Percentiles rank a stretch among this genome's conserved stretches.
Conservation (phyloP, 371 early-diverging fungal species). For the Mortierella sp. region DNA sequence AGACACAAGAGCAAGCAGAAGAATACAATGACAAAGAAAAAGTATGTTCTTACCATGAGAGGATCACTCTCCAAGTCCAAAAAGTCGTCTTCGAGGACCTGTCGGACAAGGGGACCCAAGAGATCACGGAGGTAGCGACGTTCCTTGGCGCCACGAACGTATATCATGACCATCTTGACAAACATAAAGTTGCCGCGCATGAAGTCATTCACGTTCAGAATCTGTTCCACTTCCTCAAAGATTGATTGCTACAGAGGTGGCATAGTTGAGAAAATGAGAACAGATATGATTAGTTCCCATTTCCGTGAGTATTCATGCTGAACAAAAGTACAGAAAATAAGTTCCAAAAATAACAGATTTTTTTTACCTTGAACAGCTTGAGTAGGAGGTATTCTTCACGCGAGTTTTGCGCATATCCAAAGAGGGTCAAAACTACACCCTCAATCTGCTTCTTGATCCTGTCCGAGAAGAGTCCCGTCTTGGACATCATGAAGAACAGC, state of each 20-base stretch:
- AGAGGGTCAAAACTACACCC: slow-evolving; percentile 93
- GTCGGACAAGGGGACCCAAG: slow-evolving; percentile 84
- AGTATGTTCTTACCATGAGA: slow-evolving; percentile 64
- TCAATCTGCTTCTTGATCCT: slow-evolving; percentile 88
- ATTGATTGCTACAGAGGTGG: slow-evolving; percentile 77
- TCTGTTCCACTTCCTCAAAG: slow-evolving; percentile 89
- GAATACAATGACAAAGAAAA: background rate
- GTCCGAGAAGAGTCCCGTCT: slow-evolving; percentile 67
- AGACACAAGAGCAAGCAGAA: background rate
- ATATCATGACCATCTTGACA: slow-evolving; percentile 86
- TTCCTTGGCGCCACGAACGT: slow-evolving; percentile 92
- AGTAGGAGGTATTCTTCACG: slow-evolving; percentile 98
- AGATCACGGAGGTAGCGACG: slow-evolving; percentile 91
- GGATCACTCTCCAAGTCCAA: slow-evolving; percentile 96
- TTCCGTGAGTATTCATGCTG: background rate
- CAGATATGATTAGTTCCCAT: no score
- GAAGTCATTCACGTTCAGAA: slow-evolving; percentile 89
- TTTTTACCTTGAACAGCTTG: slow-evolving; percentile 88
- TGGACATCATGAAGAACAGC: slow-evolving; percentile 86
- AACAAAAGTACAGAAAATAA: background rate
- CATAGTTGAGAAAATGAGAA: no score
- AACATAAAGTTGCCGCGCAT: slow-evolving; percentile 95
- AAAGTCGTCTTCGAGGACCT: slow-evolving; percentile 80
- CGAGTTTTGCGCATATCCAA: slow-evolving; percentile 95
- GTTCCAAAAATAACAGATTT: no score